Conservation (phyloP, 2,329 filamentous ascomycete genomes). For the Sporothrix euskadiensis region DNA sequence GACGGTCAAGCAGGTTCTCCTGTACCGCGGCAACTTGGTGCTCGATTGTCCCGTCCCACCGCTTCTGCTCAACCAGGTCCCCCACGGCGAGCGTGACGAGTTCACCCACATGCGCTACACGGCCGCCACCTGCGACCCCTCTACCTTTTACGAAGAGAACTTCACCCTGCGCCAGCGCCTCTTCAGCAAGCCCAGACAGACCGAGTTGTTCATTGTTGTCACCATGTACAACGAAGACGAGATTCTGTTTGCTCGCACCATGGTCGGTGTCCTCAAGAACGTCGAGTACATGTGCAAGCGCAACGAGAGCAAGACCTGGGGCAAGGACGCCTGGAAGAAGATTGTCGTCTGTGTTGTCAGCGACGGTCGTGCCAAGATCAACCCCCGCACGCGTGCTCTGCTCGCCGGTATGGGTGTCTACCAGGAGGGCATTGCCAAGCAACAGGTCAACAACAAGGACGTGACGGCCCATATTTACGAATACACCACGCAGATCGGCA, state of each 20-base stretch:
- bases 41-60: conserved; percentile 95
- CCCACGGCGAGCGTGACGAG: conserved; percentile 89
- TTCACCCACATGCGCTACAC: conserved; percentile 92
- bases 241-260: conserved; percentile 88
- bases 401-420: conserved; percentile 94
- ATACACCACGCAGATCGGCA: conserved; percentile 82
- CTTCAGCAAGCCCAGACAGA: conserved; percentile 88
- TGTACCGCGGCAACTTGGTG: conserved; percentile 95
- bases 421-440: conserved; percentile 97
- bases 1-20: conserved; percentile 96
- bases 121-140: conserved; percentile 90
- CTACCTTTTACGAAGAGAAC: conserved; percentile 81
- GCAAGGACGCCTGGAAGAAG: conserved; percentile 98
- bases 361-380: conserved; percentile 96
- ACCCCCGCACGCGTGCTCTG: conserved; percentile 83
- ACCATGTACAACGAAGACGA: conserved; percentile 99
- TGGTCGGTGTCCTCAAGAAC: conserved; percentile 98
- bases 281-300: conserved; percentile 97
- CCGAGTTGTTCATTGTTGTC: conserved; percentile 92
- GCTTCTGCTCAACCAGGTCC: conserved; percentile 79
- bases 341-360: conserved; percentile 98
- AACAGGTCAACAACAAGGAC: conserved; percentile 94
- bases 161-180: conserved; percentile 90
- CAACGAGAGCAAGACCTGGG: conserved; percentile 94
- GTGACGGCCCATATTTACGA: conserved; percentile 98